Evolutionary conservation across 2,329 filamentous ascomycete species (phyloP), one percentile per base, ranked within the genome.

Genomic region (Scedosporium minutisporum): DNA sequence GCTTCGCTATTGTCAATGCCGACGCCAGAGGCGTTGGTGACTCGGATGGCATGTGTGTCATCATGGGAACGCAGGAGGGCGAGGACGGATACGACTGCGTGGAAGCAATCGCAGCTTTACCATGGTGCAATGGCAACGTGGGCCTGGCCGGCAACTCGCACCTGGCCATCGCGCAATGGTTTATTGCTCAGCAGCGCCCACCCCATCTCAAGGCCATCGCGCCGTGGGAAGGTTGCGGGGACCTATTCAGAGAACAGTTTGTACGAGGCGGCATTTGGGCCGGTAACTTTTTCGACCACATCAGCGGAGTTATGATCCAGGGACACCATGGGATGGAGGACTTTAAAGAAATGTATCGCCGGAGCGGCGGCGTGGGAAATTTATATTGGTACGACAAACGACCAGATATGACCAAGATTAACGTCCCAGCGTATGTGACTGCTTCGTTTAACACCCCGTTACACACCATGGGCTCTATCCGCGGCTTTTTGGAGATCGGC

Each of bases 221-320:
- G 1, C 67, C 80, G 71, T 51, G 77, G 77, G 79, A 82, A 66
- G 78, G 76, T 10, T 74, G 62, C 46, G 63, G 61, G 2, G 69
- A 71, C 9, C 14, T 69, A 33, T 68, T 65, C 53, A 57, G 69
- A 1, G 68, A 73, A 48, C 66, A 64, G 0, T 61, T 70, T 29
- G 67, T 62, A 6, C 67, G 70, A 1, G 70, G 70, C 0, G 70
- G 70, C 1, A 64, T 69, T 38, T 65, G 21, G 16, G 48, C 48
- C 16, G 48, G 48, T 21, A 21, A 53, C 18, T 23, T 53, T 16
- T 53, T 53, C 46, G 62, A 68, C 16, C 60, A 63, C 14, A 65
- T 70, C 9, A 51, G 60, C 14, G 63, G 65, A 58, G 60, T 65
- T 16, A 65, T 68, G 62, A 61, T 68, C 14, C 64, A 68, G 14